Evolutionary conservation across 805 yeast species (phyloP), one percentile per base, ranked within the genome.

Genomic region (Candida sithepensis): DNA sequence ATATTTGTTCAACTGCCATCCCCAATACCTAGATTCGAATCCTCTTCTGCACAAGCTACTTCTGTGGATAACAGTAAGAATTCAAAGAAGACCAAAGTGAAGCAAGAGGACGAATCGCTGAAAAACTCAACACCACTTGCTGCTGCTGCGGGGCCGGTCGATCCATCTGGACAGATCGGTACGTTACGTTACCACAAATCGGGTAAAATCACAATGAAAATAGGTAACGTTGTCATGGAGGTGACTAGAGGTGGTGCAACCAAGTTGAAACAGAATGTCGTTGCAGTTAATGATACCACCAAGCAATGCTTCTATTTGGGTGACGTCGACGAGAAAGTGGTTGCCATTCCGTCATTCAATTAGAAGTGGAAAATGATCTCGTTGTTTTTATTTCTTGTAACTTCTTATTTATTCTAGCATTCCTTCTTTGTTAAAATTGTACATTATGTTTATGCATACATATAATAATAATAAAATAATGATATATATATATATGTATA

Each of bases 101-200:
- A 28, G n/a, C 36, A 42, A 24, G 49, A 46, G 9, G 42, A n/a
- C 28, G 10, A 34, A 34, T 10, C 19, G 16, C n/a, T n/a, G 20
- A 30, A 10, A 5, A 30, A 30, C 36, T 9, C 8, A 23, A 28
- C 18, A 41, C 23, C 20, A 26, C 40, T 9, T 24, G 38, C 3
- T 30, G 28, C 28, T 6, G 10, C 43, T 3, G 13, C 30, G 12
- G 33, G 19, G 12, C 19, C 39, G 19, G 12, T 22, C 13, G 12
- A 8, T 9, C 39, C 40, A 16, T 45, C 49, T 0, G 97, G 97
- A 1, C 72, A 72, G 46, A 73, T 89, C 34, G 97, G 97, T 5
- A 73, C 77, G 9, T 60, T 92, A 30, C 78, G 92, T 46, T 72
- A 84, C 41, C 97, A 91, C 64, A 79, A 83, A 58, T 88, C 96